These are phyloP conservation scores for Torrubiella hemipterigena DNA, from an alignment of 2,329 filamentous ascomycete genomes.

Conservation along the genomic window DNA sequence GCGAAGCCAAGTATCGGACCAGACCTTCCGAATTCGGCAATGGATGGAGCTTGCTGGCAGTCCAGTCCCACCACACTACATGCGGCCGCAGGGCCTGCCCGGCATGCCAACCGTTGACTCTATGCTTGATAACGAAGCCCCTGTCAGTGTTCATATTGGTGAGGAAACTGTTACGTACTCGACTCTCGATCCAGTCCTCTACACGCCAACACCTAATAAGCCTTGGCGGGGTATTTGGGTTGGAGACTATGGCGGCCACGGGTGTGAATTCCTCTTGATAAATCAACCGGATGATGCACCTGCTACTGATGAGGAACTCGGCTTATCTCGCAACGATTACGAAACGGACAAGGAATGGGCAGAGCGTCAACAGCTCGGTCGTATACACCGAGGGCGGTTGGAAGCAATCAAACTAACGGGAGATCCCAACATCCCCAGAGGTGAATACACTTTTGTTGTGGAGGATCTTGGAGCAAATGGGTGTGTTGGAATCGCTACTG, in stretches of 20 bases:
- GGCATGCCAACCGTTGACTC: slow-evolving; percentile 11
- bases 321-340: slow-evolving; percentile 22
- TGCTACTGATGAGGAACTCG: slow-evolving; percentile 24
- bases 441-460: slow-evolving; percentile 70
- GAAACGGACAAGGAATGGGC: slow-evolving; percentile 36
- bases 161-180: slow-evolving; percentile 50
- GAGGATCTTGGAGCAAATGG: slow-evolving; percentile 63
- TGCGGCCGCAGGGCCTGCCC: slow-evolving; percentile 16
- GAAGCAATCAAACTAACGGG: slow-evolving; percentile 87
- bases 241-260: slow-evolving; percentile 79
- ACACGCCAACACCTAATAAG: slow-evolving; percentile 67
- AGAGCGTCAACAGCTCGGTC: slow-evolving; percentile 29
- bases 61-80: slow-evolving; percentile 13
- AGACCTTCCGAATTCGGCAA: slow-evolving; percentile 60
- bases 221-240: slow-evolving; percentile 89
- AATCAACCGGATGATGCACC: slow-evolving; percentile 51
- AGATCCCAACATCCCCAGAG: slow-evolving; percentile 79
- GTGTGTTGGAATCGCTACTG: slow-evolving; percentile 49
- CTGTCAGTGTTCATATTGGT: slow-evolving; percentile 33
- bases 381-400: slow-evolving; percentile 53
- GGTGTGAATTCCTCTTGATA: slow-evolving; percentile 77
- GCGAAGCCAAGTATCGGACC: slow-evolving; percentile 51
- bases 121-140: slow-evolving; percentile 11
- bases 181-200: slow-evolving; percentile 62
- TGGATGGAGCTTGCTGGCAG: slow-evolving; percentile 57